A percentile compares a stretch with the other conserved stretches of the same genome.
Conservation (phyloP, 2,329 filamentous ascomycete species). For the Cordyceps sp. region DNA sequence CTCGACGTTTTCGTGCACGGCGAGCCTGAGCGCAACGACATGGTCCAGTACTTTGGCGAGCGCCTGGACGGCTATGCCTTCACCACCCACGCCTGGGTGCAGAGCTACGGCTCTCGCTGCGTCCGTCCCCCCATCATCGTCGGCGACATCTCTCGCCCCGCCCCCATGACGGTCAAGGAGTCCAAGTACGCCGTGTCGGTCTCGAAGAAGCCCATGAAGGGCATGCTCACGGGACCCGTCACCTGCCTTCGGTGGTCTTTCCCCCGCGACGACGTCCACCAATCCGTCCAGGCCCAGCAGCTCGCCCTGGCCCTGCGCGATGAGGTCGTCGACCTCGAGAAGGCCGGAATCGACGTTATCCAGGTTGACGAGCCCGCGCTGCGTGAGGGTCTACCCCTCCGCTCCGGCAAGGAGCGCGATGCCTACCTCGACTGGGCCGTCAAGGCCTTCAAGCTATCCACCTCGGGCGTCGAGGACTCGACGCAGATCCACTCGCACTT, state of each 20-base stretch:
- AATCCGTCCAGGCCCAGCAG: constrained; percentile 97
- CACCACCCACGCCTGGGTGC: constrained; percentile 98
- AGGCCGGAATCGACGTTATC: constrained; percentile 92
- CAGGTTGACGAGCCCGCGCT: constrained; percentile 98
- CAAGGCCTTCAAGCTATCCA: constrained; percentile 92
- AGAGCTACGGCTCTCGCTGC: constrained; percentile 96
- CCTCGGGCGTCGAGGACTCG: constrained; percentile 80
- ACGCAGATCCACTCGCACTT: constrained; percentile 99
- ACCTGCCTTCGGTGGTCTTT: constrained; percentile 99
- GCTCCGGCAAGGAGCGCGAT: constrained; percentile 83
- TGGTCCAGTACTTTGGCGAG: constrained; percentile 99
- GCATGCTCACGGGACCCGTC: constrained; percentile 98
- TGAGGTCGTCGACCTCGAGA: constrained; percentile 95
- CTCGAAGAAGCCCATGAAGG: constrained; percentile 99
- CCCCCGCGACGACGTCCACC: constrained; percentile 98
- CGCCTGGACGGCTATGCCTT: constrained; percentile 92
- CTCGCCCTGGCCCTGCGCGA: constrained; percentile 95
- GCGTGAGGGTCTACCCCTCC: constrained; percentile 96
- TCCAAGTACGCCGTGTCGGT: constrained; percentile 95
- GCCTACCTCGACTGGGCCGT: constrained; percentile 97
- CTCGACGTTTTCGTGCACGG: constrained; percentile 97
- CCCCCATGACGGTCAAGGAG: constrained; percentile 99
- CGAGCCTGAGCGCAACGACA: constrained; percentile 99
- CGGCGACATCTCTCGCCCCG: constrained; percentile 92
- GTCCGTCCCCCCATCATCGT: constrained; percentile 97